Evolutionary conservation across 2,329 filamentous ascomycete genomes (phyloP).

Genomic region (Hysterium pulicare): DNA sequence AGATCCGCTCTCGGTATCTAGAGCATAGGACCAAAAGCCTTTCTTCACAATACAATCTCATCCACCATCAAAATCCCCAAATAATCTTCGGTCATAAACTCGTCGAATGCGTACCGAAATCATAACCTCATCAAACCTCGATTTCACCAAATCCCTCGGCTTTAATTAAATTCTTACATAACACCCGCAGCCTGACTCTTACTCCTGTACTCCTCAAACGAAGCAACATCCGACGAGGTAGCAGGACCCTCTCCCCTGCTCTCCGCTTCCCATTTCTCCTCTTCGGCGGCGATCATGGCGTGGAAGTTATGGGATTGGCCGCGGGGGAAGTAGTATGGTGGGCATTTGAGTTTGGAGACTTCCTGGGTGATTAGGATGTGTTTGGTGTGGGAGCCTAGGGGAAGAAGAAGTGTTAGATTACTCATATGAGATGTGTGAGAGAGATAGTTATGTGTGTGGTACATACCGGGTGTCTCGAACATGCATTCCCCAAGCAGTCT

Average conservation of each 20-base stretch:
- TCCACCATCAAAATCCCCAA: too few species aligned
- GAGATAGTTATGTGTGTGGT: too few species aligned
- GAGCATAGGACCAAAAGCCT: too few species aligned
- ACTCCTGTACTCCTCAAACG: slow-evolving; percentile 48
- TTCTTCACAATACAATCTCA: too few species aligned
- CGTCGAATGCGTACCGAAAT: too few species aligned
- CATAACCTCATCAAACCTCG: too few species aligned
- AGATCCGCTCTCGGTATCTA: too few species aligned
- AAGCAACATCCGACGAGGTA: slow-evolving; percentile 18
- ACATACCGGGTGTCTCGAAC: slow-evolving; percentile 46
- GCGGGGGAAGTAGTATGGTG: slow-evolving; percentile 43
- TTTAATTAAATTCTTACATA: too few species aligned
- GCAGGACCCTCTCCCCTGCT: slow-evolving; percentile 24
- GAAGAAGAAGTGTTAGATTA: too few species aligned
- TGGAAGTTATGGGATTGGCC: slow-evolving; percentile 41
- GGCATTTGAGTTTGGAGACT: slow-evolving; percentile 41
- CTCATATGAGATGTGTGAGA: too few species aligned
- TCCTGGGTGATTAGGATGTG: slow-evolving; percentile 46
- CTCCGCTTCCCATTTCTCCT: slow-evolving; percentile 45
- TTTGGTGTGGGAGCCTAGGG: slow-evolving; percentile 40
- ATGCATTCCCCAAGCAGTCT: slow-evolving; percentile 45
- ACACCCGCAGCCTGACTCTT: slow-evolving; percentile 18
- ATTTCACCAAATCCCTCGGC: too few species aligned
- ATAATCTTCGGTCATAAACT: too few species aligned
- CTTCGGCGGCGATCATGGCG: slow-evolving; percentile 40